These are phyloP conservation scores for Haplographium delicatum DNA, from an alignment of 495 filamentous ascomycete species.

Conservation along the genomic window DNA sequence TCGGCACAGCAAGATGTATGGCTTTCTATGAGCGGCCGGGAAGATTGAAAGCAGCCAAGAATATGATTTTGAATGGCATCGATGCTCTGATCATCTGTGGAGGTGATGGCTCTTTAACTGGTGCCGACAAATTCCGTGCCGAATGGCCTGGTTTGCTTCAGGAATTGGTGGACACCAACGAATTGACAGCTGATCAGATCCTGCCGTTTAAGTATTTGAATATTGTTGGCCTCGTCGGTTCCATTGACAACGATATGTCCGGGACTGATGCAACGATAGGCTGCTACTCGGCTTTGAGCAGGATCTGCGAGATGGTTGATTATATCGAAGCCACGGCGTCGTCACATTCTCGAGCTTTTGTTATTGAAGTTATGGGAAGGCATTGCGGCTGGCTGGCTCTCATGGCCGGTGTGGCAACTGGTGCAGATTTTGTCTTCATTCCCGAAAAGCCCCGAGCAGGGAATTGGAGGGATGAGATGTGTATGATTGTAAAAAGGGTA, in stretches of 20 bases:
- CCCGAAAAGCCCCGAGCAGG: conserved; percentile 88
- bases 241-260: conserved; percentile 97
- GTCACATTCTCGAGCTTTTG: conserved; percentile 96
- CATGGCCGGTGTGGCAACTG: conserved; percentile 93
- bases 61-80: conserved; percentile 87
- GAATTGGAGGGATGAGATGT: conserved; percentile 91
- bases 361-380: conserved; percentile 99
- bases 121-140: conserved; percentile 84
- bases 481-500: conserved; percentile 70
- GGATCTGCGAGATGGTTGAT: conserved; percentile 93
- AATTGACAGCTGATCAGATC: conserved; percentile 64
- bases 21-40: conserved; percentile 84
- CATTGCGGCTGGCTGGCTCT: conserved; percentile 98
- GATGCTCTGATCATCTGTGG: conserved; percentile 96
- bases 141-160: conserved; percentile 86
- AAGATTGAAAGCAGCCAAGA: conserved; percentile 79
- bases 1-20: conserved; percentile 89
- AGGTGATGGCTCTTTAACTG: conserved; percentile 95
- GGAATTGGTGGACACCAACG: conserved; percentile 68
- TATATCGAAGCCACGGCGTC: conserved; percentile 95
- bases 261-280: conserved; percentile 97
- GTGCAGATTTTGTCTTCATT: conserved; percentile 95
- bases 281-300: conserved; percentile 84
- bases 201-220: conserved; percentile 75
- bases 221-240: conserved; percentile 93